A percentile compares a stretch with the other conserved stretches of the same genome.
Conservation (phyloP, 208 protist species). For the Wallacemonas sp. region DNA sequence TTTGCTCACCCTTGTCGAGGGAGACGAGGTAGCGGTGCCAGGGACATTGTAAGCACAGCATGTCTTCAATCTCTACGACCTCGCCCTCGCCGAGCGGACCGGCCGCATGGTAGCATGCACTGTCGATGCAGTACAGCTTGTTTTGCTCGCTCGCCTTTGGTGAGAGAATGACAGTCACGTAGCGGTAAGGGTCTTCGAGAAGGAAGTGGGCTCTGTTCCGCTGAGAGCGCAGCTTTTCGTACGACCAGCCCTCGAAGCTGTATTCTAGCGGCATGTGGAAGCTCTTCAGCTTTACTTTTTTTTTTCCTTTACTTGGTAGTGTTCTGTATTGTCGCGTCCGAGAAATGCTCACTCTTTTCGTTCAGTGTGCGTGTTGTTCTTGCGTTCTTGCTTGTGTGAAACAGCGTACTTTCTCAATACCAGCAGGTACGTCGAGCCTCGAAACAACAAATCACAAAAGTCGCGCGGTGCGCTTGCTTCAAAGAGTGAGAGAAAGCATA, state of each 20-base stretch:
- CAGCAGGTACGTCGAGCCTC: too few relatives aligned
- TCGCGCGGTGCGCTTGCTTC: too few relatives aligned
- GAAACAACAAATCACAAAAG: too few relatives aligned
- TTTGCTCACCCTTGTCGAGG: constrained; percentile 70
- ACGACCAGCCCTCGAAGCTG: constrained; percentile 83
- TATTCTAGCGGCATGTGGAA: constrained; percentile 34
- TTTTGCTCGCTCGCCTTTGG: constrained; percentile 11
- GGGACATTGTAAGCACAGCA: constrained; percentile 81
- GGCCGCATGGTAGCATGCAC: constrained; percentile 81
- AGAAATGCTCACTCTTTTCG: too few relatives aligned
- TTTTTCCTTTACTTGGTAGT: too few relatives aligned
- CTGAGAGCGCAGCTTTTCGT: constrained; percentile 62
- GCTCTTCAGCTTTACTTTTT: too few relatives aligned
- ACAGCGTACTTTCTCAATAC: too few relatives aligned
- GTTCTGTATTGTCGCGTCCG: too few relatives aligned
- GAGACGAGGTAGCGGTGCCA: constrained; percentile 81
- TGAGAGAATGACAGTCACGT: constrained; percentile 76
- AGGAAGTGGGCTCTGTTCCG: constrained; percentile 84
- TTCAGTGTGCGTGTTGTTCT: too few relatives aligned
- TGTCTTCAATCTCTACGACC: constrained; percentile 80
- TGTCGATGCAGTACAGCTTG: constrained; percentile 77
- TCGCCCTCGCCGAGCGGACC: constrained; percentile 83
- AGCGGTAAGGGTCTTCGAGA: constrained; percentile 76
- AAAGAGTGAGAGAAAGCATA: too few relatives aligned
- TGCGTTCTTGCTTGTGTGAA: too few relatives aligned